Evolutionary conservation across 1,284 basidiomycete species (phyloP), one percentile per base, ranked within the genome.

Genomic region (Porogramme epimiltina): DNA sequence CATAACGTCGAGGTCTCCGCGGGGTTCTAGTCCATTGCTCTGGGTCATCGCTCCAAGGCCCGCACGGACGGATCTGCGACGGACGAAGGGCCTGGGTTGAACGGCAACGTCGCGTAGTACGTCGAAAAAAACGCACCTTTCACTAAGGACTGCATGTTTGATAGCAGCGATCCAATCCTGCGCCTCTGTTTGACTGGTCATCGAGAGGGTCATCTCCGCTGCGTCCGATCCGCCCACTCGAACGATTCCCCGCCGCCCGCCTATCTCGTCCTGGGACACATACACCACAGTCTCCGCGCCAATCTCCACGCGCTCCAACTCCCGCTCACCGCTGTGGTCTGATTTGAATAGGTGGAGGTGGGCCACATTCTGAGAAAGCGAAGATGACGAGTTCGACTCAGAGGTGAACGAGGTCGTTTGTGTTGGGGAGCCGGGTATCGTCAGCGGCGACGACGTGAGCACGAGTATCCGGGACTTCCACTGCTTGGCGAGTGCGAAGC

Each of bases 1-100:
- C 80, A 89, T 86, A 44, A 89, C 88, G 65, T 90, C 87, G 73
- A 90, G 79, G 62, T 90, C 87, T 4, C 88, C 87, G 46, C 82
- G 76, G 19, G 87, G 87, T 54, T 87, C 87, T 34, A 78, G 69
- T 13, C 73, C 72, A 16, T 73, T 62, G 22, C 73, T 69, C 33
- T 71, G 71, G 0, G 72, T 63, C 19, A 80, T 73, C 34, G 78
- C 70, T 37, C 82, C 80, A 31, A 89, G 66, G 18, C 87, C 87
- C 16, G 82, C 85, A 18, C 82, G 82, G 36, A 86, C 71, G 44
- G 85, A 82, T 61, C 87, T 89, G 55, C 23, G 25, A 31, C 25
- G 45, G 38, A 24, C 16, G 20, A 6, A 19, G 31, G 41, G 25
- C 44, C 49, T 16, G 42, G 8, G 5, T 13, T 31, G 41, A 55